Evolutionary conservation across 2,329 filamentous ascomycete species (phyloP), one percentile per base, ranked within the genome.

Genomic region (Amphichorda felina): DNA sequence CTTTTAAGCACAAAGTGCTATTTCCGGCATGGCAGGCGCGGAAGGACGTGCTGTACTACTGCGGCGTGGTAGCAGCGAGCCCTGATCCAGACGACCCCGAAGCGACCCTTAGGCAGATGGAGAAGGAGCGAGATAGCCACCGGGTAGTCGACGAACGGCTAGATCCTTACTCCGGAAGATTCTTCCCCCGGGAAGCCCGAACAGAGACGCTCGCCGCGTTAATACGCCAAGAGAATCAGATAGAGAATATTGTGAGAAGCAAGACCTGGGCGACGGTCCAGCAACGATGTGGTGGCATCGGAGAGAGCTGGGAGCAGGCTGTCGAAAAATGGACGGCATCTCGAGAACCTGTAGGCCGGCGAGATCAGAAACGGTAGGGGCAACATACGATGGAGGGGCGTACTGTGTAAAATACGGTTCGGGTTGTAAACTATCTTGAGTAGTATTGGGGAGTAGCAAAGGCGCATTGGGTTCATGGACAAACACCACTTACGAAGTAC

Each of bases 1-100:
- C 53, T 0, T 96, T 96, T 58, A 84, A 85, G 45, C 65, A 85
- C 10, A 66, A 74, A 17, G 75, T 93, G 2, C 61, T 98, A 3
- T 94, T 95, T 47, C 85, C 87, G 0, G 82, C 82, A 18, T 98
- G 91, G 91, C 79, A 89, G 48, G 69, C 73, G 4, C 74, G 91
- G 26, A 79, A 80, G 13, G 80, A 93, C 50, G 81, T 95, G 1
- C 64, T 96, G 37, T 82, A 78, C 45, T 98, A 95, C 57, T 98
- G 91, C 60, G 79, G 84, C 2, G 71, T 80, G 25, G 87, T 98
- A 1, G 89, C 89, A 3, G 86, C 85, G 9, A 83, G 79, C 40
- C 82, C 86, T 1, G 87, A 96, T 49, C 86, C 86, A 0, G 73
- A 89, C 40, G 88, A 95, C 47, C 88, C 88, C 1, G 83, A 89